Conservation (phyloP, 371 early-diverging fungal species). For the Rhizopus arrhizus region DNA sequence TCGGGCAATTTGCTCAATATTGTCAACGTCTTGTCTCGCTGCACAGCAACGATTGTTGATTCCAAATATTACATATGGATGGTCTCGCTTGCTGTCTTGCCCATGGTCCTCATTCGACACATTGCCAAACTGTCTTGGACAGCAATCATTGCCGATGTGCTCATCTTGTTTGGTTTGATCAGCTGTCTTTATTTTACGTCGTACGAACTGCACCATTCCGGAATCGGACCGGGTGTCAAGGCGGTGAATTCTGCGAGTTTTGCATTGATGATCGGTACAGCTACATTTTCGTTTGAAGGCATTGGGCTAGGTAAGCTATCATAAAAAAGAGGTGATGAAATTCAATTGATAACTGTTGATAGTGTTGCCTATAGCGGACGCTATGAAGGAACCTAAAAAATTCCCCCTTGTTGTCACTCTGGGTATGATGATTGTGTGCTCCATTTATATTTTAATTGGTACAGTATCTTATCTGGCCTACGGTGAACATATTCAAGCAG, state of each 20-base stretch:
- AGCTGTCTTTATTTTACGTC: constrained; percentile 49
- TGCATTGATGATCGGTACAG: constrained; percentile 75
- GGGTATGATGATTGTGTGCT: constrained; percentile 59
- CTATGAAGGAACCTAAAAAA: constrained; percentile 58
- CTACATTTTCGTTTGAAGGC: constrained; percentile 81
- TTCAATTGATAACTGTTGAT: background rate
- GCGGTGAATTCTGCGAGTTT: constrained; percentile 62
- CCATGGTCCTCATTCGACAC: constrained; percentile 68
- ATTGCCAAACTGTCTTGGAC: constrained; percentile 68
- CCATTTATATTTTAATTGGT: constrained; percentile 67
- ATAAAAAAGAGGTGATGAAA: background rate
- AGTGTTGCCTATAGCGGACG: constrained; percentile 59
- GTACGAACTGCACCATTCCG: constrained; percentile 30
- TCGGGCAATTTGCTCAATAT: constrained; percentile 50
- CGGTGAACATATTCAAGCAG: constrained; percentile 67
- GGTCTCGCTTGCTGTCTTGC: constrained; percentile 62
- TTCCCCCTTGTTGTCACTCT: constrained; percentile 63
- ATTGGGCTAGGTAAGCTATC: constrained; percentile 49
- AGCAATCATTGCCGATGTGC: constrained; percentile 74
- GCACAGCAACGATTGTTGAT: constrained; percentile 24
- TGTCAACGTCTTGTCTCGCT: constrained; percentile 44
- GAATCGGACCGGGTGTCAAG: constrained; percentile 48
- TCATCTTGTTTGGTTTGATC: constrained; percentile 71
- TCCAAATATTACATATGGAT: constrained; percentile 61
- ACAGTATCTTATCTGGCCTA: constrained; percentile 70